phyloP scores from a whole-genome alignment of 2,329 filamentous ascomycete genomes.

The Colletotrichum tropicicola region DNA sequence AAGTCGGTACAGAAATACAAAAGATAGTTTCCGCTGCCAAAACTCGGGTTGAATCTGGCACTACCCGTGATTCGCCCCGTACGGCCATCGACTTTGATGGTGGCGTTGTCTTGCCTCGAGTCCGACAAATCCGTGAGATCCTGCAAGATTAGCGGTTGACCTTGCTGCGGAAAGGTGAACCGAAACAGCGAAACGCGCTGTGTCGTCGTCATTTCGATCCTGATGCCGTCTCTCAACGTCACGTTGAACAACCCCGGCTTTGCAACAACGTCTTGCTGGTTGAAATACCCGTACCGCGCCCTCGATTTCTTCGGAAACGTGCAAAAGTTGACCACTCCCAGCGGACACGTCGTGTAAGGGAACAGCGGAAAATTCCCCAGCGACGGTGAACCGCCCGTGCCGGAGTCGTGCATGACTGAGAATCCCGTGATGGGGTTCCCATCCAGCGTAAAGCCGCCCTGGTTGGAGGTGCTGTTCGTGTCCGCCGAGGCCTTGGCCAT shows the following conservation, averaged over 20 bases:
- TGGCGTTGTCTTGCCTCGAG: slow-evolving; percentile 66
- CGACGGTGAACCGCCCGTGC: slow-evolving; percentile 66
- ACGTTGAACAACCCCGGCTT: slow-evolving; percentile 74
- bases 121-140: slow-evolving; percentile 72
- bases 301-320: slow-evolving; percentile 61
- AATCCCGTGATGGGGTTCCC: slow-evolving; percentile 61
- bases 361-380: slow-evolving; percentile 80
- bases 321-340: slow-evolving; percentile 70
- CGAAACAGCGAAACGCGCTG: slow-evolving; percentile 73
- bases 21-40: slow-evolving; percentile 68
- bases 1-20: slow-evolving; percentile 77
- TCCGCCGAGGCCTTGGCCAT: slow-evolving; percentile 69
- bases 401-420: slow-evolving; percentile 66
- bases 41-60: slow-evolving; percentile 70
- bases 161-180: slow-evolving; percentile 65
- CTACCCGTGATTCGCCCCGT: slow-evolving; percentile 71
- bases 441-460: slow-evolving; percentile 66
- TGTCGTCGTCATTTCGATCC: slow-evolving; percentile 73
- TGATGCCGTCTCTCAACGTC: slow-evolving; percentile 63
- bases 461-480: slow-evolving; percentile 60
- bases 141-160: slow-evolving; percentile 68
- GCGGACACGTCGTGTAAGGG: slow-evolving; percentile 68
- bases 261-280: slow-evolving; percentile 61
- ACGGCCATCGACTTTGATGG: slow-evolving; percentile 59
- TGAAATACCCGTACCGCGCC: slow-evolving; percentile 52